Conservation (phyloP, 1,284 basidiomycete species). For the Anthracocystis walkeri region DNA sequence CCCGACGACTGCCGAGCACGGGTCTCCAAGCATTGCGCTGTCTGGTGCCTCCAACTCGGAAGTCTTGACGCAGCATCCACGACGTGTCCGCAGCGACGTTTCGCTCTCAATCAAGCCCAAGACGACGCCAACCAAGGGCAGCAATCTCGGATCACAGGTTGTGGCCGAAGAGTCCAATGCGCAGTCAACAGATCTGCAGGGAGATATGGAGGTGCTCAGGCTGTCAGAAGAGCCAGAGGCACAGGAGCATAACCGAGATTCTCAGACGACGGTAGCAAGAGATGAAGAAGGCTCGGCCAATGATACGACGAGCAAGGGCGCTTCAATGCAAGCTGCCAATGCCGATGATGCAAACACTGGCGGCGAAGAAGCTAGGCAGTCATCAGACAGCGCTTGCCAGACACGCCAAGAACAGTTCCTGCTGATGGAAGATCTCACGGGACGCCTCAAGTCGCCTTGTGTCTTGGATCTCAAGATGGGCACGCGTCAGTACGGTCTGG, state of each 20-base stretch:
- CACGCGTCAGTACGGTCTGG: constrained; percentile 96
- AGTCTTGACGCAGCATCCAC: constrained; percentile 23
- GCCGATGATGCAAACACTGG: background rate
- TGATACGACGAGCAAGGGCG: background rate
- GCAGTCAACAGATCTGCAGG: constrained; percentile 11
- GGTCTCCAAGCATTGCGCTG: constrained; percentile 21
- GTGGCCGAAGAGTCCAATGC: constrained; percentile 1
- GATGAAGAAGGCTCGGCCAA: background rate
- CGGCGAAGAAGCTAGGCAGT: background rate
- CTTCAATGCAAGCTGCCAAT: background rate
- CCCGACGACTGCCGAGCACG: constrained; percentile 3
- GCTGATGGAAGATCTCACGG: constrained; percentile 98
- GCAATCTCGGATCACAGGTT: constrained; percentile 11
- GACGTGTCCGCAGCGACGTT: constrained; percentile 58
- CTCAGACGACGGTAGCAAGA: background rate
- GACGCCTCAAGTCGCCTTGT: constrained; percentile 90
- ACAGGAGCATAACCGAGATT: background rate
- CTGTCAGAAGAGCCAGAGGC: constrained; percentile 27
- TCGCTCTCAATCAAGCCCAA: constrained; percentile 52
- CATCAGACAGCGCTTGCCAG: constrained; percentile 27
- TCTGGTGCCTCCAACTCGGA: constrained; percentile 16
- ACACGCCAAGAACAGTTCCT: constrained; percentile 95
- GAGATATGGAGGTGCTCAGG: constrained; percentile 22
- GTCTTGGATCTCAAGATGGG: constrained; percentile 99
- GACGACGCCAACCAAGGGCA: background rate